Base-by-base conservation (phyloP, 1,139 yeast species). In the Blastobotrys petasosporus region DNA sequence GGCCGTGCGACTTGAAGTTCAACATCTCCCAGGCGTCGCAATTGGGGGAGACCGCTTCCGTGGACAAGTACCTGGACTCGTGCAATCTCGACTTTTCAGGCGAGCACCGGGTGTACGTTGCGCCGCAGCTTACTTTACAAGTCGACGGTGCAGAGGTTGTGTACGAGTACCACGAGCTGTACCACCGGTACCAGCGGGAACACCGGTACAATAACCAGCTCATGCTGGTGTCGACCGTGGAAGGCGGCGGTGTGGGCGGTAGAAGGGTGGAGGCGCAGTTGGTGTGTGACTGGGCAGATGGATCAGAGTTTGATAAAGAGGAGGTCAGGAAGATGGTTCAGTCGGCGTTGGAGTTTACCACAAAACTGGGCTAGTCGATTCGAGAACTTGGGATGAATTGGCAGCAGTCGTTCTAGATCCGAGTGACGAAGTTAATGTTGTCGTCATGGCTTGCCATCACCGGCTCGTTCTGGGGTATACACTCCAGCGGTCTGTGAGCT, bases 201-300 rank as follows among this genome's bases (percentile, higher is more conserved):
- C 69, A 76, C 45, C 54, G 57, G 23, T 73, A 60, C 49, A 55
- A 61, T 2, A 60, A 59, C 12, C 63, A 68, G 32, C 57, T 71
- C 42, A 63, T 77, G 10, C 78, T 76, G 53, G 64, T 74, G 45
- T 69, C 72, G 47, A 58, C 70, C n/a, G 67, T 75, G 13, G 82
- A 79, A 52, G 81, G 82, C 1, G 84, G 83, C 1, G 61, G 68
- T 11, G 62, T 75, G 37, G 82, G 82, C 2, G 84, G 83, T 0
- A 63, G 77, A 35, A 63, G 68, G 42, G 51, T 68, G 16, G 84
- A 79, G 53, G 70, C 77, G 9, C 68, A 67, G 49, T 57, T 77
- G 37, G 70, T 74, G 13, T 74, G 76, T 5, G 72, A 70, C 40
- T 48, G 25, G 25, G 25, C 25, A 20, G 25, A 20, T 7, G 7